Conservation (phyloP, 306 rosid species). For the Alnus rubra region DNA sequence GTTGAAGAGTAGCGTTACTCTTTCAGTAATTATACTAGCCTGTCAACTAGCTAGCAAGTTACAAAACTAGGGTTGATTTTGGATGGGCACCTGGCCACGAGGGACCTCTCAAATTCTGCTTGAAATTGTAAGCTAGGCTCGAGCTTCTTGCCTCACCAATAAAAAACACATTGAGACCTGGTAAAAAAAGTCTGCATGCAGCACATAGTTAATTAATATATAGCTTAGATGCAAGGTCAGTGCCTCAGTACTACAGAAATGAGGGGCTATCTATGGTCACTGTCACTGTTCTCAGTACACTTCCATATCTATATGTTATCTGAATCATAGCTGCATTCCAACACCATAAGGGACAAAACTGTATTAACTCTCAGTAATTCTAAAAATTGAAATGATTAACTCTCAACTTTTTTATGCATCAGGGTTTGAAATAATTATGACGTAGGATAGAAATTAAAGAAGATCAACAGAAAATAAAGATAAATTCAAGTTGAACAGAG, state of each 20-base stretch:
- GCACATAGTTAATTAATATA: not conserved
- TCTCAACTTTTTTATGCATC: not conserved
- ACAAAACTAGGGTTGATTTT: not conserved
- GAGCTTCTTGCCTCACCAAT: not conserved
- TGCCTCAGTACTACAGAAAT: not conserved
- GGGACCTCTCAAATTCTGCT: not conserved
- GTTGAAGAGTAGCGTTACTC: no score
- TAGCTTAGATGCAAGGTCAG: not conserved
- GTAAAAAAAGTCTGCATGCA: not conserved
- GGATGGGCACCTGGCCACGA: not conserved
- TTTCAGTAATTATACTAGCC: not conserved
- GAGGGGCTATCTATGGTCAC: conserved; percentile 19
- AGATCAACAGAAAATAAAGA: no score
- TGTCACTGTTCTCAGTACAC: conserved; percentile 10
- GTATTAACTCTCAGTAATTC: not conserved
- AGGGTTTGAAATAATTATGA: not conserved
- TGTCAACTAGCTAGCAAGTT: not conserved
- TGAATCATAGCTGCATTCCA: not conserved
- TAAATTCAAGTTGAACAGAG: no score
- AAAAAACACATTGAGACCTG: not conserved
- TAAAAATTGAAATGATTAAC: not conserved
- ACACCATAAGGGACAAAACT: not conserved
- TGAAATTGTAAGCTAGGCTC: not conserved
- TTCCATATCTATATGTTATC: not conserved
- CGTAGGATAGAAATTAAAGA: no score